Conservation (phyloP, 495 filamentous ascomycete genomes). For the Podospora bellae-mahoneyi region DNA sequence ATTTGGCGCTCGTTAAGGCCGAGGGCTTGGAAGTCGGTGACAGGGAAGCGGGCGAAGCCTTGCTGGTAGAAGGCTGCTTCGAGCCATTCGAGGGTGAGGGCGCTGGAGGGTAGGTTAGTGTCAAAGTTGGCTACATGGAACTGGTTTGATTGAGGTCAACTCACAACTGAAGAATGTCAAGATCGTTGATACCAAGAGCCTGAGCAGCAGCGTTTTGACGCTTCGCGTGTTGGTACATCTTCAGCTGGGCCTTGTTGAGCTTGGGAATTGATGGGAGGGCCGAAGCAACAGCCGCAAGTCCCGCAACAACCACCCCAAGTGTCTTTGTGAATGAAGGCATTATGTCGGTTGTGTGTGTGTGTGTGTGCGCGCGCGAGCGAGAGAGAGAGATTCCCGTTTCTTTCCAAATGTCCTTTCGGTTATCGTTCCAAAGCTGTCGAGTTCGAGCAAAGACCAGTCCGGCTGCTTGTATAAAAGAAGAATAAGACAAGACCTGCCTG, state of each 20-base stretch:
- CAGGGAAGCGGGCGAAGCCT: conserved; percentile 58
- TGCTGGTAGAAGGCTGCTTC: conserved; percentile 60
- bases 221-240: conserved; percentile 45
- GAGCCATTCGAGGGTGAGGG: conserved; percentile 63
- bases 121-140: not conserved
- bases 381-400: conserved; percentile 21
- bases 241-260: conserved; percentile 39
- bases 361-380: too few relatives aligned
- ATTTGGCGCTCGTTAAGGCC: conserved; percentile 50
- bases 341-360: conserved; percentile 26
- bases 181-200: conserved; percentile 52
- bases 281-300: conserved; percentile 44
- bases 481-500: conserved; percentile 26
- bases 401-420: conserved; percentile 24
- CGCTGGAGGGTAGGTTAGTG: conserved; percentile 39
- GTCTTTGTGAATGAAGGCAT: conserved; percentile 49
- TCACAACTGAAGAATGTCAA: conserved; percentile 72
- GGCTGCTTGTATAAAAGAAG: conserved; percentile 31
- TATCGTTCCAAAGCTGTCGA: conserved; percentile 26
- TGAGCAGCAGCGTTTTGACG: conserved; percentile 54
- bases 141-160: conserved; percentile 19
- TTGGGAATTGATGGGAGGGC: conserved; percentile 46
- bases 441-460: conserved; percentile 43
- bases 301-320: conserved; percentile 41
- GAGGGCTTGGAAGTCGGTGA: conserved; percentile 54